A percentile compares a stretch with the other conserved stretches of the same genome.
Evolutionary conservation across 1,139 yeast species (phyloP).

Genomic region (Suhomyces ambrosiae): DNA sequence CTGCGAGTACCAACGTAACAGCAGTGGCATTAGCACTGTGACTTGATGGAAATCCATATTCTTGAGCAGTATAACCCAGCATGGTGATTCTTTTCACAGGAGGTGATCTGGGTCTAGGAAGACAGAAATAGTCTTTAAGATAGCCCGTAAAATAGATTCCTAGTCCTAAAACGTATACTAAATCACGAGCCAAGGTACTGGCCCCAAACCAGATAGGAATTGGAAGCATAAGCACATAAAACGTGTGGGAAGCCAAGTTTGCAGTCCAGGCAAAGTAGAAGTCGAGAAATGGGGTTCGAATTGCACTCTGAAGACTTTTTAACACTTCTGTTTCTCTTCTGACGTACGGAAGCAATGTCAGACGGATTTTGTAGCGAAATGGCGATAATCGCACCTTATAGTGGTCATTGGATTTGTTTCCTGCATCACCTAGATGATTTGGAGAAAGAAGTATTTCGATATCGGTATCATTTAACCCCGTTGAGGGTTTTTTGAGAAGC

Average conservation of each 20-base stretch:
- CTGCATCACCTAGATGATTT: constrained; percentile 56
- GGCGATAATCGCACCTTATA: constrained; percentile 63
- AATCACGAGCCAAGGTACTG: constrained; percentile 59
- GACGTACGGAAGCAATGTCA: constrained; percentile 57
- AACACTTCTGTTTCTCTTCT: constrained; percentile 68
- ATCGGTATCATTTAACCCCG: constrained; percentile 17
- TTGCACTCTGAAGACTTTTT: constrained; percentile 53
- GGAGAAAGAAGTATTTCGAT: constrained; percentile 18
- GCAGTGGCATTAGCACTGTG: constrained; percentile 93
- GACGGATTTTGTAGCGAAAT: constrained; percentile 59
- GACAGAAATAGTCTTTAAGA: constrained; percentile 80
- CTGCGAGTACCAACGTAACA: constrained; percentile 56
- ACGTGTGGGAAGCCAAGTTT: constrained; percentile 88
- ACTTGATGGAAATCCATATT: constrained; percentile 93
- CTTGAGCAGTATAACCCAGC: constrained; percentile 85
- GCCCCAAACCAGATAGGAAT: constrained; percentile 84
- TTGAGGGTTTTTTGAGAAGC: constrained; percentile 11
- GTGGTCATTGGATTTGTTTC: constrained; percentile 67
- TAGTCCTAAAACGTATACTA: constrained; percentile 75
- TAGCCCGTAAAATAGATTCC: constrained; percentile 83
- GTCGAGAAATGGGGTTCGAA: constrained; percentile 61
- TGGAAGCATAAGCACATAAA: constrained; percentile 87
- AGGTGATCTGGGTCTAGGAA: constrained; percentile 92
- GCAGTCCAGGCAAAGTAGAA: constrained; percentile 87
- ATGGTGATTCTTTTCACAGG: constrained; percentile 88